Evolutionary conservation across 495 filamentous ascomycete species (phyloP), one percentile per base, ranked within the genome.

Genomic region (Talaromyces ruber): DNA sequence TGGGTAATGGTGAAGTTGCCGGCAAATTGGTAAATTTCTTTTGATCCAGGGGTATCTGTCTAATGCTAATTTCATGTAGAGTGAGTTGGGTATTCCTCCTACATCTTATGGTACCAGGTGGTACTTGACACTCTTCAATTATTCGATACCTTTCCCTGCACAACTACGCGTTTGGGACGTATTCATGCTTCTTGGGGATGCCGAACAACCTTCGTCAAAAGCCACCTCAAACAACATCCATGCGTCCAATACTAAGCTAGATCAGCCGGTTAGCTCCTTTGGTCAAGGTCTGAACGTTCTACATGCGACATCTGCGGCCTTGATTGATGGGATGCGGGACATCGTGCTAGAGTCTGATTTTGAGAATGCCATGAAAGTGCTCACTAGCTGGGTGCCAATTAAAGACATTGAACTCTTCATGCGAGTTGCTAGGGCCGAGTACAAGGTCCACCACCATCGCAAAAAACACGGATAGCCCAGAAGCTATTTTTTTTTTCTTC

Each of bases 121-220:
- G 94, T 99, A 99, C 70, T 81, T 99, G 29, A 99, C 94, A 2
- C 82, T 99, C 6, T 99, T 99, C 81, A 97, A 97, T 74, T 89
- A 97, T 65, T 95, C 91, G 18, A 91, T 99, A 62, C 94, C 94
- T 2, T 99, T 98, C 68, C 83, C 91, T 0, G 95, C 95, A 9
- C 94, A 99, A 70, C 88, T 99, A n/a, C 88, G 94, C 54, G 90
- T 99, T 5, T 99, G 94, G 94, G 94, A 99, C 68, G 91, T 96
- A 1, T 98, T 99, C 75, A 92, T 99, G 90, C 86, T 99, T 2
- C 86, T 99, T 25, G 94, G 94, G 51, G 93, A 96, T 66, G 77
- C 80, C 3, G 74, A 80, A 29, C 72, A 76, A 28, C 54, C 52
- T 6, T 59, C 64, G 24, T 45, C 66, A 3, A 28, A 24, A 52